Evolutionary conservation across 192 early-diverging fungal species (phyloP), one percentile per base, ranked within the genome.

Genomic region (Entomortierella chlamydospora): DNA sequence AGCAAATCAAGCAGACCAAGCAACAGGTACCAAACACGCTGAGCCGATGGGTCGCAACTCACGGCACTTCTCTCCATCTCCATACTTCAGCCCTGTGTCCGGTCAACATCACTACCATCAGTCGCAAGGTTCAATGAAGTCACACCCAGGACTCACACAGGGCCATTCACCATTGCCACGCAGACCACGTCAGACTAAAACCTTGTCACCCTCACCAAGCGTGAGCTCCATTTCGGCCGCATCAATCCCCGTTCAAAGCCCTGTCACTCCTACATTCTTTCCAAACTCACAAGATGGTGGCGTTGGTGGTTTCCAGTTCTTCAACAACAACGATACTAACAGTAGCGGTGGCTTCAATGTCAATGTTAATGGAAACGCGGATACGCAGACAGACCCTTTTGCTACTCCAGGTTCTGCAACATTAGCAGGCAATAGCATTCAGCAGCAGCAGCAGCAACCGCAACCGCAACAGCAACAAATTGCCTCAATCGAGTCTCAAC

Each of bases 11-110:
- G n/a, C n/a, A n/a, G n/a, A n/a, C n/a, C n/a, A n/a, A n/a, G n/a
- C n/a, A n/a, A n/a, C n/a, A n/a, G 68, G 29, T 2, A 26, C 57
- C 17, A 58, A 66, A 30, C 61, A 70, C 18, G 11, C 47, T 0
- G 62, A 65, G 20, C 68, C 67, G 4, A 50, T 53, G 68, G 76
- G 76, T 10, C 76, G 76, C 29, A 79, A 70, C 42, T 70, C 76
- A 1, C 61, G 76, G 17, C 76, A 70, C 33, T 79, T 79, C 29
- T 70, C 76, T n/a, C 76, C 76, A 3, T 61, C 76, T 18, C 76
- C 76, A 7, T 79, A 79, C 37, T 79, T 66, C 45, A 79, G 68
- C 26, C 25, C 68, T 9, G 41, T 49, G 2, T 43, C 68, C 4
- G 50, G 54, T 13, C 68, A 70, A 37, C 62, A 65, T 31, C 72